Conservation (phyloP, 306 rosid genomes). For the Cicer judaicum region DNA sequence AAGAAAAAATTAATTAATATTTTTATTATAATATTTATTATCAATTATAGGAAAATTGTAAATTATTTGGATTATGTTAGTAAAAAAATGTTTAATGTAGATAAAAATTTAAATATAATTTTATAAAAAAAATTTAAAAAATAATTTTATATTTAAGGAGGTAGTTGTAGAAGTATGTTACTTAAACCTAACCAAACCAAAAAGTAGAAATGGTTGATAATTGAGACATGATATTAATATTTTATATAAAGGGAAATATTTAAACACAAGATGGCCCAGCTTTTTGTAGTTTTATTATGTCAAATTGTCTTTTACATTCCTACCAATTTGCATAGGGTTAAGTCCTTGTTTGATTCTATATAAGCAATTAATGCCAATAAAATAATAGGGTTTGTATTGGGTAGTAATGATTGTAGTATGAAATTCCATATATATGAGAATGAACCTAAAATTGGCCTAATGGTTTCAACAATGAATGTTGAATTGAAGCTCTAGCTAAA, state of each 20-base stretch:
- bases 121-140: too few species aligned
- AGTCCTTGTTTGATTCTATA: neutral
- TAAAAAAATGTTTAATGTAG: too few species aligned
- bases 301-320: slow-evolving; percentile 48
- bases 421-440: neutral
- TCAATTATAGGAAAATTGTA: too few species aligned
- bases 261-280: slow-evolving; percentile 34
- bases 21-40: too few species aligned
- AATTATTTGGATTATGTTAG: too few species aligned
- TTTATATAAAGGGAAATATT: neutral
- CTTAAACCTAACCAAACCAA: slow-evolving; percentile 7
- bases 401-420: neutral
- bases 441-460: slow-evolving; percentile 1
- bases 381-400: neutral
- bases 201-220: slow-evolving; percentile 39
- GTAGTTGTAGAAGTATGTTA: too few species aligned
- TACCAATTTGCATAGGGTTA: slow-evolving; percentile 36
- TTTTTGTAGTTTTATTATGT: slow-evolving; percentile 38
- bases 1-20: too few species aligned
- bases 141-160: too few species aligned
- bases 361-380: neutral
- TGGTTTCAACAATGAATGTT: slow-evolving; percentile 30
- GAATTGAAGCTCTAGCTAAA: slow-evolving; percentile 25
- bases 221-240: slow-evolving; percentile 5
- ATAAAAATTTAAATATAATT: too few species aligned